Conservation (phyloP, 2,329 filamentous ascomycete species). For the Epichloe baconii region DNA sequence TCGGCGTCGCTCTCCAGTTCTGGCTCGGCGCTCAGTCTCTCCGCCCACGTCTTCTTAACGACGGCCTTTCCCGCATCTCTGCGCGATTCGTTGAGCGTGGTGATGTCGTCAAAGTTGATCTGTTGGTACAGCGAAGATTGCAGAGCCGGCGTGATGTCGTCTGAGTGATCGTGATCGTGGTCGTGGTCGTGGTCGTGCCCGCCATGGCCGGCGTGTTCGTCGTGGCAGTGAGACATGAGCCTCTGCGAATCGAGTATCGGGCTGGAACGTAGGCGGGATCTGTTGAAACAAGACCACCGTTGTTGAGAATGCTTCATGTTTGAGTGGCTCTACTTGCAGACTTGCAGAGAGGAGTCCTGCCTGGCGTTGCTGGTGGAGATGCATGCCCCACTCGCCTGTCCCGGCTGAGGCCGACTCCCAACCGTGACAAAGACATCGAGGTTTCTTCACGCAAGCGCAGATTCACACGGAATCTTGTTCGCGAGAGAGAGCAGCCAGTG, state of each 20-base stretch:
- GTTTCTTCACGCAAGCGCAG: too few species aligned
- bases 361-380: too few species aligned
- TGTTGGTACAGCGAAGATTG: slow-evolving; percentile 86
- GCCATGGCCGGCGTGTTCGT: slow-evolving; percentile 38
- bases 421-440: too few species aligned
- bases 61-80: slow-evolving; percentile 58
- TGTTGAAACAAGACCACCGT: too few species aligned
- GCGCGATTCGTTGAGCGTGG: slow-evolving; percentile 68
- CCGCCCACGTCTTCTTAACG: slow-evolving; percentile 82
- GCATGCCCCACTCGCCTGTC: too few species aligned
- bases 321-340: too few species aligned
- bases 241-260: neutral
- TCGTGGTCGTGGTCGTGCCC: slow-evolving; percentile 39
- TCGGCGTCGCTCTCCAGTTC: slow-evolving; percentile 79
- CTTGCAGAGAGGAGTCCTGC: too few species aligned
- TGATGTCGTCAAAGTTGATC: slow-evolving; percentile 77
- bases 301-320: too few species aligned
- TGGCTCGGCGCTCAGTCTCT: slow-evolving; percentile 57
- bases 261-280: too few species aligned
- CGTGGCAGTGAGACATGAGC: slow-evolving; percentile 34
- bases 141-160: slow-evolving; percentile 84
- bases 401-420: too few species aligned
- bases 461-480: too few species aligned
- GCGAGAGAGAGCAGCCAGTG: too few species aligned
- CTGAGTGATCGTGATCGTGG: slow-evolving; percentile 68